Evolutionary conservation across 1,139 yeast genomes (phyloP), one percentile per base, ranked within the genome.

Genomic region (Blastobotrys apis): DNA sequence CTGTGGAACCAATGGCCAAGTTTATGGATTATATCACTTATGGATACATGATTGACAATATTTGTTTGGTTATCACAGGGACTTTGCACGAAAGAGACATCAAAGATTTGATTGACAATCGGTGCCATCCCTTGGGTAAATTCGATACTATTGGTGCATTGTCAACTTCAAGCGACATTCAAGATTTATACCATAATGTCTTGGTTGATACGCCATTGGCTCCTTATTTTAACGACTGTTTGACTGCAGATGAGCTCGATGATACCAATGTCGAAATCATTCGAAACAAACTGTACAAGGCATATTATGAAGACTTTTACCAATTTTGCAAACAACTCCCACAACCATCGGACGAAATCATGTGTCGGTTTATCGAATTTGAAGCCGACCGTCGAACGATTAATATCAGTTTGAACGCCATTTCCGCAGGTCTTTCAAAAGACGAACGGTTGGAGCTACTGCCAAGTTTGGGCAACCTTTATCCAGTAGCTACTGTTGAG

Each of bases 21-120:
- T 88, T 90, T 62, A 75, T 94, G 78, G 95, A 94, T 64, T 94
- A 72, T 65, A 87, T 94, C 61, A 82, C 94, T 37, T 92, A 88
- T 64, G 94, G 97, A 10, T 94, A 94, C 69, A 94, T 94, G 99
- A 94, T 94, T 63, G 98, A 94, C 69, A 94, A 94, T 64, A 96
- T 92, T 37, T 86, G 94, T 23, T 74, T 94, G 59, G 84, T 94
- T 83, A 90, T 94, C 59, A 90, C 97, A 1, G 99, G 99, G 30
- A 88, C 98, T 0, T 78, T 92, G 51, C 98, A 94, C 62, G 95
- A 90, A 60, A 78, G 97, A 60, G 96, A 94, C 65, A 79, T 85
- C 62, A 70, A 80, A 39, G 98, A 92, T 59, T 82, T 92, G 47
- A 74, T 92, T 59, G 78, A 80, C 48, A 32, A 39, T 16, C 81